Evolutionary conservation across 305 asterid species (phyloP).

Genomic region (Rubia balearica): DNA sequence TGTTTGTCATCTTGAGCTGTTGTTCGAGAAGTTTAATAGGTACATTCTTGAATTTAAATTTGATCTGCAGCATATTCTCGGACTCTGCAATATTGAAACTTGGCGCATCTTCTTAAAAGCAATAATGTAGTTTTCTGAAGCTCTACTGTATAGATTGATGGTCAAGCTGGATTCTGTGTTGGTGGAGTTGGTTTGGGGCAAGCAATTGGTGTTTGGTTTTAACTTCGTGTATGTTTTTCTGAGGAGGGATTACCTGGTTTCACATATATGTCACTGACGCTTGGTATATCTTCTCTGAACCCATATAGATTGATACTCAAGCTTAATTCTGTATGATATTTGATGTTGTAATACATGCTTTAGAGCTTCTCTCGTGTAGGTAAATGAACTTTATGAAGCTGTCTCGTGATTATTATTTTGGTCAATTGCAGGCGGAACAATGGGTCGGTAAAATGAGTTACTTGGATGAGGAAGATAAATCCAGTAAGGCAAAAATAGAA

Average conservation of each 20-base stretch:
- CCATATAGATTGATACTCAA: background rate
- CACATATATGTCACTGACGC: background rate
- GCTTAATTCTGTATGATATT: background rate
- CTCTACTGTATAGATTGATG: background rate
- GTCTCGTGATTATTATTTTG: conserved; percentile 7
- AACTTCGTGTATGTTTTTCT: background rate
- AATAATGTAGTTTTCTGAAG: background rate
- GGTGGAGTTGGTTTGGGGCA: background rate
- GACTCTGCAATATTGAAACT: background rate
- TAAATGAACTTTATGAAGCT: background rate
- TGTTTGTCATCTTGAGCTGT: background rate
- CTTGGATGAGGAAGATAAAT: conserved; percentile 28
- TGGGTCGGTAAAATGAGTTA: conserved; percentile 63
- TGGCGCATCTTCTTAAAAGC: background rate
- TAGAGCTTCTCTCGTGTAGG: background rate
- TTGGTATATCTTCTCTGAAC: background rate
- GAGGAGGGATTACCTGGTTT: background rate
- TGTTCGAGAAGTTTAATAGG: background rate
- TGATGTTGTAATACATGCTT: background rate
- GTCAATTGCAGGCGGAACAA: conserved; percentile 56
- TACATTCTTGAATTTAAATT: background rate
- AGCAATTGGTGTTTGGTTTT: background rate
- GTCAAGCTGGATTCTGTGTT: background rate
- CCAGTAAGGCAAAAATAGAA: conserved; percentile 36
- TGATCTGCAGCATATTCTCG: background rate